Evolutionary conservation across 129 eudicot species (phyloP), one percentile per base, ranked within the genome.

Genomic region (Lactuca saligna): DNA sequence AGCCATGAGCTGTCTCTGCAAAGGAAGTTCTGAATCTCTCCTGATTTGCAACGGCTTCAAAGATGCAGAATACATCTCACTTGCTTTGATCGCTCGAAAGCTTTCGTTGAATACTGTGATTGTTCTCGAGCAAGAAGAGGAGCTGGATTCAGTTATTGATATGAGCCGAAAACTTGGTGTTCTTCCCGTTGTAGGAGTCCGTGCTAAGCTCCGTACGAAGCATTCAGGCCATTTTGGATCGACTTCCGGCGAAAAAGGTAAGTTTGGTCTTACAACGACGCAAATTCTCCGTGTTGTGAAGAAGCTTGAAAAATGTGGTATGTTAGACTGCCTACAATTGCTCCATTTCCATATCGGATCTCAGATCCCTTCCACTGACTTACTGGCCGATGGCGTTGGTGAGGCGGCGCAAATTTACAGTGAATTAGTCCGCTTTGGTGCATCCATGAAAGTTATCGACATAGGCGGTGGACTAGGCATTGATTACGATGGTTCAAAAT

Each of bases 381-480:
- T 94, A 55, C 78, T 94, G 4, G 88, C 97, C 0, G 99, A 94
- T 46, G 97, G 99, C 25, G 91, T 94, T 5, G 82, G 86, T 7
- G 99, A 94, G 76, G 99, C 93, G 3, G 87, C 97, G 7, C 97
- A 94, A 62, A 75, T 94, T 39, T 94, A 87, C 73, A 73, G 90
- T 16, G 99, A 94, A 39, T 32, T 94, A 37, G 94, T 82, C 65
- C 88, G 99, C 51, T 83, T 94, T 7, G 99, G 99, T 33, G 99
- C 99, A n/a, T 31, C 66, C 4, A 90, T 94, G 97, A 75, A 71
- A 17, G 87, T 89, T 7, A 83, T 94, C 39, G 99, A 94, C 39
- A 87, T 94, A 2, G 99, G 99, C 3, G 99, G 99, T 32, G 99
- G 99, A 32, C 82, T 94, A 11, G 99, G 99, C n/a, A 87, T 94